These are phyloP conservation scores for Ogataea ganodermae DNA, from an alignment of 805 yeast species.

Conservation along the genomic window DNA sequence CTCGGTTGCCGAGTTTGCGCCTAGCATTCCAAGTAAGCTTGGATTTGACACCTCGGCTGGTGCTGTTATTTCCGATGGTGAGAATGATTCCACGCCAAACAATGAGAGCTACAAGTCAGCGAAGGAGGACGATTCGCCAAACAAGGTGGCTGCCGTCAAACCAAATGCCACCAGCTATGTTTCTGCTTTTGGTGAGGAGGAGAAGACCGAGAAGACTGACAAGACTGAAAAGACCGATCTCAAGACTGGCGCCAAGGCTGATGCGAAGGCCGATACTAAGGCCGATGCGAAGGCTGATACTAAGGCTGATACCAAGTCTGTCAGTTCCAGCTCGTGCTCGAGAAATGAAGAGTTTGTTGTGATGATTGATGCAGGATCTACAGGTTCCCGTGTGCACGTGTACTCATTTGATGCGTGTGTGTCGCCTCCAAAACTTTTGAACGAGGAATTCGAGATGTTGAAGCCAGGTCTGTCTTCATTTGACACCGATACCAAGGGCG, in stretches of 20 bases:
- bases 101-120: not conserved
- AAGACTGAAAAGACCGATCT: not conserved
- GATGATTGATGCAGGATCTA: conserved; percentile 97
- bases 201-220: not conserved
- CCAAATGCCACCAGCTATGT: conserved; percentile 3
- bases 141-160: conserved; percentile 8
- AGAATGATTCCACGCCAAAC: not conserved
- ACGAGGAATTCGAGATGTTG: conserved; percentile 83
- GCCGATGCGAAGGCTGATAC: conserved; percentile 15
- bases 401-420: conserved; percentile 87
- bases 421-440: conserved; percentile 77
- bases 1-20: conserved; percentile 10
- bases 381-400: conserved; percentile 94
- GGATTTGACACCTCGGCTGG: conserved; percentile 14
- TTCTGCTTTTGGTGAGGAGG: conserved; percentile 3
- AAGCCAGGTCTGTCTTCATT: conserved; percentile 91
- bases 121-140: conserved; percentile 6
- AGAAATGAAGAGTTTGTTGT: conserved; percentile 68
- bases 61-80: not conserved
- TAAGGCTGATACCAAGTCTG: conserved; percentile 14
- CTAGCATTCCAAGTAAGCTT: conserved; percentile 10
- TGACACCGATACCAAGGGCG: conserved; percentile 76
- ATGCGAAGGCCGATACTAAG: conserved; percentile 9
- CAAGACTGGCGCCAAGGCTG: not conserved
- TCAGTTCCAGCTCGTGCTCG: conserved; percentile 35